These are phyloP conservation scores for Auricularia sp. DNA, from an alignment of 768 basidiomycete genomes.

Conservation along the genomic window DNA sequence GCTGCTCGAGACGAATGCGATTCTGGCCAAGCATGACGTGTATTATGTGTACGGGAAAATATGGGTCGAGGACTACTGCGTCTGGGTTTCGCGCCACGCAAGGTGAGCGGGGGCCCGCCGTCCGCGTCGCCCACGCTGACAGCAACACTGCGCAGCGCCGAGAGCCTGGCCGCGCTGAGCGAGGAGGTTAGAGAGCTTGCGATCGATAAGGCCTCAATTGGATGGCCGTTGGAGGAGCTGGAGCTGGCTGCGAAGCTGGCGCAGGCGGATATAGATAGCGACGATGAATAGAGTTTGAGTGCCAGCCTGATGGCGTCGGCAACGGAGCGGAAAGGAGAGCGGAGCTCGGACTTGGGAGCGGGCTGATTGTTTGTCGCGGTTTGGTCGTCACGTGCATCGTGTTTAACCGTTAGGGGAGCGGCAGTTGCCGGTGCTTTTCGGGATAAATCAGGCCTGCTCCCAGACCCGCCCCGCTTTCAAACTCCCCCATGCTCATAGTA, in stretches of 20 bases:
- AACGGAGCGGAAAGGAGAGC: too few relatives aligned
- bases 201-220: conserved; percentile 46
- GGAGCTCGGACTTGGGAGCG: too few relatives aligned
- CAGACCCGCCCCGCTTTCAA: neutral
- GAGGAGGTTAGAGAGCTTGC: conserved; percentile 26
- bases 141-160: conserved; percentile 38
- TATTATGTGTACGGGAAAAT: conserved; percentile 85
- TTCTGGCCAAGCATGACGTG: conserved; percentile 72
- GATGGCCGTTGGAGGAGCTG: conserved; percentile 61
- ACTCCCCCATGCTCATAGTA: too few relatives aligned
- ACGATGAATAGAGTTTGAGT: conserved; percentile 39
- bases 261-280: conserved; percentile 49
- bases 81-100: conserved; percentile 66
- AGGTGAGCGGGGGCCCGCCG: conserved; percentile 32
- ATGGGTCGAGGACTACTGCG: conserved; percentile 77
- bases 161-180: conserved; percentile 37
- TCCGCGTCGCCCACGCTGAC: neutral
- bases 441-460: too few relatives aligned
- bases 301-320: neutral
- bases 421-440: too few relatives aligned
- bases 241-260: conserved; percentile 43
- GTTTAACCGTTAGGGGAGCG: too few relatives aligned
- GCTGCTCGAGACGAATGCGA: conserved; percentile 59
- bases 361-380: too few relatives aligned
- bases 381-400: too few relatives aligned